Percentiles rank a stretch among this genome's conserved stretches.
phyloP scores from a whole-genome alignment of 1,139 yeast species.

The Kodamaea alishanica region DNA sequence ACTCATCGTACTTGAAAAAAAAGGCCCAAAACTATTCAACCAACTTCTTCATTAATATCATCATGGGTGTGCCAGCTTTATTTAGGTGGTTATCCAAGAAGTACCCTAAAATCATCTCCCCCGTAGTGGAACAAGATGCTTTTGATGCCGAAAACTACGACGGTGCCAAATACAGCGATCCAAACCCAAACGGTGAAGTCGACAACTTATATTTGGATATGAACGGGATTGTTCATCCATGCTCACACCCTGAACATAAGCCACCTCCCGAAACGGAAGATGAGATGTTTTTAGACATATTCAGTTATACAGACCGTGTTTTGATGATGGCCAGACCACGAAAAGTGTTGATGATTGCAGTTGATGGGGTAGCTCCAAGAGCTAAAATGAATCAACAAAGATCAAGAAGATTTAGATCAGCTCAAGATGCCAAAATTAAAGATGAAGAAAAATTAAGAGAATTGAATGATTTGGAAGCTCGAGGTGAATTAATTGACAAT shows the following conservation, averaged over 20 bases:
- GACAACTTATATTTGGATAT: constrained; percentile 89
- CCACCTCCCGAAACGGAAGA: constrained; percentile 94
- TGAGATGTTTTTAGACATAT: constrained; percentile 89
- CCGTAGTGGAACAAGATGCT: constrained; percentile 77
- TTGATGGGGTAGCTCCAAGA: constrained; percentile 98
- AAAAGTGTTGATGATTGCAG: constrained; percentile 87
- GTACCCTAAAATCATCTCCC: constrained; percentile 91
- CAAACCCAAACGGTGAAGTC: constrained; percentile 93
- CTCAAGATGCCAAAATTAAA: constrained; percentile 78
- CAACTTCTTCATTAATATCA: neutral
- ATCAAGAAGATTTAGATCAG: constrained; percentile 91
- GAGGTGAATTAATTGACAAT: constrained; percentile 66
- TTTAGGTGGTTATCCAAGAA: constrained; percentile 93
- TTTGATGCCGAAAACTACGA: constrained; percentile 29
- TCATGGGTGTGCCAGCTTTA: constrained; percentile 88
- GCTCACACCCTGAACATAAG: constrained; percentile 92
- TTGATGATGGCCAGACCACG: constrained; percentile 93
- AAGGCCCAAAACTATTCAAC: too few relatives aligned
- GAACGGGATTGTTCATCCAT: constrained; percentile 98
- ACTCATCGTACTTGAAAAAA: neutral
- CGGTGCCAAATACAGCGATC: constrained; percentile 65
- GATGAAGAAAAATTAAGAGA: constrained; percentile 59
- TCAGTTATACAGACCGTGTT: constrained; percentile 85
- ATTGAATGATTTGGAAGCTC: constrained; percentile 46
- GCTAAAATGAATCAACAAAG: constrained; percentile 99